Conservation (phyloP, 2,329 filamentous ascomycete genomes). For the Ceratocystis alfenasii region DNA sequence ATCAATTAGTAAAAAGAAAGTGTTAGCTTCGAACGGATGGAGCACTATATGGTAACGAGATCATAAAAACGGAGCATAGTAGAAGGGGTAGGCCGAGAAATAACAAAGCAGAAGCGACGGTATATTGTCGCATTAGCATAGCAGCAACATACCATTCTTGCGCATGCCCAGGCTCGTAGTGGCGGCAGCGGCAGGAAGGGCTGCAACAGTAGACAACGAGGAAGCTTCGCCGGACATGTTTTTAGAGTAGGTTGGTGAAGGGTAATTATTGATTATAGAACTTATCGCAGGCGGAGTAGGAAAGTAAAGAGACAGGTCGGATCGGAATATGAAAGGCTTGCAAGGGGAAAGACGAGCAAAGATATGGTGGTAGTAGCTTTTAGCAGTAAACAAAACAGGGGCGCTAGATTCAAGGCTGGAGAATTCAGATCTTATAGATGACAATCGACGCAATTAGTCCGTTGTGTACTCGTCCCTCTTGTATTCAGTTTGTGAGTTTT, state of each 20-base stretch:
- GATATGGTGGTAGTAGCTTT: too few species aligned
- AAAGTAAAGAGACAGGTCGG: too few species aligned
- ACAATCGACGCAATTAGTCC: too few species aligned
- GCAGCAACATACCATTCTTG: constrained; percentile 58
- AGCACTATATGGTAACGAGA: background rate
- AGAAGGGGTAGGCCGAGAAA: background rate
- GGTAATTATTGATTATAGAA: too few species aligned
- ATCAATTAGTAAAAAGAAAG: constrained; percentile 8
- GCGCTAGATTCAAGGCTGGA: too few species aligned
- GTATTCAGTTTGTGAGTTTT: background rate
- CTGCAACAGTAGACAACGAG: background rate
- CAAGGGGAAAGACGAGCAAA: too few species aligned
- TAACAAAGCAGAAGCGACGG: background rate
- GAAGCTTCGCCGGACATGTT: background rate
- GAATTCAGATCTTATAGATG: too few species aligned
- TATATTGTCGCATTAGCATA: too few species aligned
- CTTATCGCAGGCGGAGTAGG: too few species aligned
- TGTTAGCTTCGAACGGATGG: background rate
- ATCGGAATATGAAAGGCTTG: too few species aligned
- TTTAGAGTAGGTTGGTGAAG: background rate
- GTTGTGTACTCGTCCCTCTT: background rate
- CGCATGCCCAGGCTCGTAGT: constrained; percentile 53
- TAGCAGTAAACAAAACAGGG: too few species aligned
- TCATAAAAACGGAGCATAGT: too few species aligned
- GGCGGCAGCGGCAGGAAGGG: constrained; percentile 26